A percentile compares a stretch with the other conserved stretches of the same genome.
These are phyloP conservation scores for Penicillium herquei DNA, from an alignment of 495 filamentous ascomycete genomes.

Conservation along the genomic window DNA sequence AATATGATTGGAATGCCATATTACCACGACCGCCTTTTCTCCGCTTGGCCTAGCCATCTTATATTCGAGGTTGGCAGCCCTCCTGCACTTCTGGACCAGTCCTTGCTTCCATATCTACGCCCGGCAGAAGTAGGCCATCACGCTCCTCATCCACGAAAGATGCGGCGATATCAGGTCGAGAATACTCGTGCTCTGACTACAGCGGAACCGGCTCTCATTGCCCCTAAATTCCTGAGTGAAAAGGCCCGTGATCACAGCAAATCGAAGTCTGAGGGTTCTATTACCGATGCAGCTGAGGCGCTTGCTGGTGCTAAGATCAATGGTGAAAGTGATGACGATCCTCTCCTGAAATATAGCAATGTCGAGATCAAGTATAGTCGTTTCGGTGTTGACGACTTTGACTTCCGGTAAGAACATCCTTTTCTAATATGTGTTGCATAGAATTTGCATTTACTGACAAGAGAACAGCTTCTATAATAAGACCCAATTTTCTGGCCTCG, in stretches of 20 bases:
- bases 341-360: constrained; percentile 81
- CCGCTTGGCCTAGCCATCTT: constrained; percentile 83
- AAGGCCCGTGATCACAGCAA: constrained; percentile 70
- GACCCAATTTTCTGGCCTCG: constrained; percentile 83
- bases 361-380: constrained; percentile 97
- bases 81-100: constrained; percentile 72
- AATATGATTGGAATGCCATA: constrained; percentile 89
- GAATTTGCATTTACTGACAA: constrained; percentile 10
- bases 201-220: constrained; percentile 55
- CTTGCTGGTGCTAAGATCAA: constrained; percentile 60
- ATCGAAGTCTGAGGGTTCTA: constrained; percentile 49
- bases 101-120: constrained; percentile 64
- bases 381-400: constrained; percentile 96
- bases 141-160: constrained; percentile 73
- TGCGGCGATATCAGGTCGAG: constrained; percentile 78
- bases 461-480: constrained; percentile 80
- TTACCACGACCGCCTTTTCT: constrained; percentile 83
- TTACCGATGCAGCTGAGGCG: constrained; percentile 63
- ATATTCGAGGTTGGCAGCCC: constrained; percentile 81
- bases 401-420: constrained; percentile 69
- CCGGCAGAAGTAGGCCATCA: constrained; percentile 69
- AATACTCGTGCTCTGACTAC: constrained; percentile 58
- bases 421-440: background rate
- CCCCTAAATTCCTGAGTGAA: constrained; percentile 91
- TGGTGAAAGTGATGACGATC: constrained; percentile 63